Conservation (phyloP, 2,329 filamentous ascomycete genomes). For the Aureobasidium sp. region DNA sequence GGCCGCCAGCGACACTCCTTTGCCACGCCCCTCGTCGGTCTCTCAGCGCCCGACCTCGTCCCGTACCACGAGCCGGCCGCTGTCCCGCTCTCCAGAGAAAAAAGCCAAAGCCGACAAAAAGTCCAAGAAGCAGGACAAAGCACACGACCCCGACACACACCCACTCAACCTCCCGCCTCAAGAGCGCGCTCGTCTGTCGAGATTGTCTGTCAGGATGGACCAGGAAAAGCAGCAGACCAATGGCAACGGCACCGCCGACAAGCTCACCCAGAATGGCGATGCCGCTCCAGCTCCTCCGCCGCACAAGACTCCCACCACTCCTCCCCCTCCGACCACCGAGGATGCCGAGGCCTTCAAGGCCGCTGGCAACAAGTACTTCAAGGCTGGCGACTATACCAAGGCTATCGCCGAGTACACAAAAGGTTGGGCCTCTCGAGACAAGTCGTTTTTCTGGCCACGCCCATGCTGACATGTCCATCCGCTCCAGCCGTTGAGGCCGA, state of each 20-base stretch:
- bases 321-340: constrained; percentile 36
- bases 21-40: not conserved
- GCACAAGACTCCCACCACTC: constrained; percentile 52
- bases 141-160: constrained; percentile 62
- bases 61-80: not conserved
- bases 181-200: constrained; percentile 70
- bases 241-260: constrained; percentile 70
- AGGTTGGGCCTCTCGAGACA: constrained; percentile 47
- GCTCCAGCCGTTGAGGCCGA: constrained; percentile 74
- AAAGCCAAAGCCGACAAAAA: constrained; percentile 7
- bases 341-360: constrained; percentile 90
- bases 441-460: constrained; percentile 15
- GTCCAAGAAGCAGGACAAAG: constrained; percentile 8
- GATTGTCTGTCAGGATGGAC: constrained; percentile 43
- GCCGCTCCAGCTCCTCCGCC: constrained; percentile 61
- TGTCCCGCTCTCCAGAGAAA: constrained; percentile 9
- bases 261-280: constrained; percentile 48
- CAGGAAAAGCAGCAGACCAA: constrained; percentile 43
- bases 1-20: not conserved
- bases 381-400: constrained; percentile 79
- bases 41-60: not conserved
- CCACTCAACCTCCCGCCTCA: constrained; percentile 87
- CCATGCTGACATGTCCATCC: constrained; percentile 20
- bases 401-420: constrained; percentile 93
- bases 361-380: constrained; percentile 93